Evolutionary conservation across 2,329 filamentous ascomycete genomes (phyloP), one percentile per base, ranked within the genome.

Genomic region (Sclerotiophoma versabilis): DNA sequence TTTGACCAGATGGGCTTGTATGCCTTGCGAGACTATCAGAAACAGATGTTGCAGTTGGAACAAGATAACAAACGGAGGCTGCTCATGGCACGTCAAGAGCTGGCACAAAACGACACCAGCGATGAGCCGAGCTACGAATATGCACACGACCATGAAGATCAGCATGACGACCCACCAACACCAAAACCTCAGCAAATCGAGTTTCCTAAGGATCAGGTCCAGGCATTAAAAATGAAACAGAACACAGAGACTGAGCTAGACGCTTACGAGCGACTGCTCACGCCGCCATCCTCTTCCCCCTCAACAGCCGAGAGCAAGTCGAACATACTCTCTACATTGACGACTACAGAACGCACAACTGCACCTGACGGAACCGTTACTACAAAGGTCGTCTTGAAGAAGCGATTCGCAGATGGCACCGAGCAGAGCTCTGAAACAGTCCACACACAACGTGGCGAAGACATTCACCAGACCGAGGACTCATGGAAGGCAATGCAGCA

Each of bases 361-460:
- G 73, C 81, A 2, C 76, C 83, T 0, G 84, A 87, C 65, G 85
- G 85, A 11, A 83, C 81, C 0, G 73, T 86, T 2, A 81, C 82
- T 8, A 87, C 82, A 0, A 85, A 82, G 60, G 79, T 81, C 1
- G 74, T 85, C 9, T 72, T 84, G 14, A 87, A 83, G 58, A 83
- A 82, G 63, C 78, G 82, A 2, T 88, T 86, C 62, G 76, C 81
- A 1, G 84, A 87, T 72, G 85, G 85, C 0, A 77, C 79, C 3
- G 85, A 87, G 64, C 84, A 87, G 66, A 83, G 73, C 27, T 79
- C 81, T 8, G 83, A 86, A 60, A 83, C 81, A 7, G 73, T 81
- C 3, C 81, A 85, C 29, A 80, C 77, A 0, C 63, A 71, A 33
- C 65, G 63, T 9, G 68, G 66, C 12, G 65, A 73, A 14, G 62